Conservation (phyloP, 2,329 filamentous ascomycete species). For the Pseudogymnoascus sp. region DNA sequence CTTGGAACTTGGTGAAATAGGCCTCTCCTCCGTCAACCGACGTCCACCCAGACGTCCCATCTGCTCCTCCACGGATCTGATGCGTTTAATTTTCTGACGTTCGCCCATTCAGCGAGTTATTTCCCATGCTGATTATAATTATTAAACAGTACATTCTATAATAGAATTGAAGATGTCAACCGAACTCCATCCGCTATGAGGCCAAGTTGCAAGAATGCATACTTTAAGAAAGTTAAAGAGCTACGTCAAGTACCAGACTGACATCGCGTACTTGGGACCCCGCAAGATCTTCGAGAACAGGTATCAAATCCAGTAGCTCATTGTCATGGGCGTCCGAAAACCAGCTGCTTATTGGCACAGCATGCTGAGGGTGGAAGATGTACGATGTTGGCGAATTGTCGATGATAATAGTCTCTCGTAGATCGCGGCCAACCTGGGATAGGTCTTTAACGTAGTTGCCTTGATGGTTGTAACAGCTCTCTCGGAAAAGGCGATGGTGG, state of each 20-base stretch:
- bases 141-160: slow-evolving; percentile 35
- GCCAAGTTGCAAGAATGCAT: slow-evolving; percentile 28
- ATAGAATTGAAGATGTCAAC: slow-evolving; percentile 32
- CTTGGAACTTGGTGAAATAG: slow-evolving; percentile 8
- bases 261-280: slow-evolving; percentile 85
- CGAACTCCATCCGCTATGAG: slow-evolving; percentile 33
- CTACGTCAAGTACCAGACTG: slow-evolving; percentile 93
- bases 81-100: slow-evolving; percentile 8
- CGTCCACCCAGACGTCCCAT: not conserved
- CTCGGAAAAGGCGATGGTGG: slow-evolving; percentile 90
- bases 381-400: slow-evolving; percentile 99
- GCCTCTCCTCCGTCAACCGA: slow-evolving; percentile 1
- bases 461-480: slow-evolving; percentile 99
- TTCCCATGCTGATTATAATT: slow-evolving; percentile 29
- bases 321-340: slow-evolving; percentile 99
- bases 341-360: slow-evolving; percentile 98
- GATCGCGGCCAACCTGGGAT: slow-evolving; percentile 89
- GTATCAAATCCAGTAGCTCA: slow-evolving; percentile 92
- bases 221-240: slow-evolving; percentile 43
- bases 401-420: slow-evolving; percentile 98
- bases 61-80: slow-evolving; percentile 3
- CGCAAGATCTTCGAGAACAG: slow-evolving; percentile 94
- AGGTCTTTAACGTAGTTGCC: slow-evolving; percentile 99
- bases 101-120: slow-evolving; percentile 11
- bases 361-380: slow-evolving; percentile 98